Evolutionary conservation across 2,329 filamentous ascomycete genomes (phyloP).

Genomic region (Colletotrichum melonis): DNA sequence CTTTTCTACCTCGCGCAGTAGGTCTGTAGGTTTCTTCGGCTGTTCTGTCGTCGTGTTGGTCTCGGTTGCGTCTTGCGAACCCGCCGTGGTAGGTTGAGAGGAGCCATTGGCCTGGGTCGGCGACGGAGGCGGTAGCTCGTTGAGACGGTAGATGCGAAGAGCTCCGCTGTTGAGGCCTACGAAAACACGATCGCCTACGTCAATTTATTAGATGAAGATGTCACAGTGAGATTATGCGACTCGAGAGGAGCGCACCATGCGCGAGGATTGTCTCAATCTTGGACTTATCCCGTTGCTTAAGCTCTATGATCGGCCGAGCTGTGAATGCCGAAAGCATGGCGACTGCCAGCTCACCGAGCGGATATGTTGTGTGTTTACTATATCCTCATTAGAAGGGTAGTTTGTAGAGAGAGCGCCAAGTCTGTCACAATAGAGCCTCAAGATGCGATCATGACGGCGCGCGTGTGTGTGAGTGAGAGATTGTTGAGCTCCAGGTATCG

Average conservation of each 20-base stretch:
- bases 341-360: conserved; percentile 53
- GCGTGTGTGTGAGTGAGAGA: conserved; percentile 2
- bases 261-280: conserved; percentile 96
- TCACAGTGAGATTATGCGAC: background rate
- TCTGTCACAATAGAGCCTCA: conserved; percentile 13
- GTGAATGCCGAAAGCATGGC: conserved; percentile 98
- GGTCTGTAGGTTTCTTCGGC: conserved; percentile 74
- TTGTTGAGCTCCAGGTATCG: conserved; percentile 20
- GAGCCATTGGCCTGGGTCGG: conserved; percentile 53
- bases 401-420: background rate
- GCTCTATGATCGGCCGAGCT: conserved; percentile 95
- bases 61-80: conserved; percentile 41
- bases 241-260: conserved; percentile 69
- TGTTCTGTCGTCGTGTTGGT: conserved; percentile 32
- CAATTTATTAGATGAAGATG: conserved; percentile 18
- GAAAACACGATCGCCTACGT: conserved; percentile 84
- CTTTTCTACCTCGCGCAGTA: conserved; percentile 91
- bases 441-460: conserved; percentile 28
- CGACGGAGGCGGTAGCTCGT: conserved; percentile 64
- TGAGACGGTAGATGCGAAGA: conserved; percentile 91
- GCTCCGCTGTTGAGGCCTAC: conserved; percentile 92
- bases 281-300: conserved; percentile 93
- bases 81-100: conserved; percentile 39
- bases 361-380: conserved; percentile 27
- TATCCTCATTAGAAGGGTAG: conserved; percentile 18